phyloP scores from a whole-genome alignment of 305 asterid species.

The Solanum aculeatissimum region DNA sequence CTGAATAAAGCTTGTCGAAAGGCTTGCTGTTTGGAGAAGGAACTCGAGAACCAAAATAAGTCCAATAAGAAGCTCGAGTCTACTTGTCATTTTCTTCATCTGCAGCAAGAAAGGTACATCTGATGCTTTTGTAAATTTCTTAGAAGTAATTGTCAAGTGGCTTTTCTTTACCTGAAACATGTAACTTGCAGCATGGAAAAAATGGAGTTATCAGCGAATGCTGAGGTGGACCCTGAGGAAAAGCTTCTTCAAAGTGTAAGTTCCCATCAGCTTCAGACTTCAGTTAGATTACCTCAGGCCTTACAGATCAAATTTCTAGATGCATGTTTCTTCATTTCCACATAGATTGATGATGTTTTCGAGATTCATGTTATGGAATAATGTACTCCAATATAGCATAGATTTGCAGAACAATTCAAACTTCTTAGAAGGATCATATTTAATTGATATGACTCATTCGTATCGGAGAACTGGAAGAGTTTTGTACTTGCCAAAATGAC shows the following conservation, averaged over 20 bases:
- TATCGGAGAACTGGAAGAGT: background rate
- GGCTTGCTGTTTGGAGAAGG: conserved; percentile 19
- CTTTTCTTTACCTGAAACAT: conserved; percentile 12
- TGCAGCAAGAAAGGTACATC: conserved; percentile 35
- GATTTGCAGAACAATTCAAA: background rate
- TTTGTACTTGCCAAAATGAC: background rate
- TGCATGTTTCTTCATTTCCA: background rate
- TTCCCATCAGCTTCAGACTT: conserved; percentile 1
- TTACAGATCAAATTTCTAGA: background rate
- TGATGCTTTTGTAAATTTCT: conserved; percentile 1
- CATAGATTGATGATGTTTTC: background rate
- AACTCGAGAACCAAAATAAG: conserved; percentile 15
- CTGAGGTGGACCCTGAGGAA: conserved; percentile 15
- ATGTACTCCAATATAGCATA: background rate
- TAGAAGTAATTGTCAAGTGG: background rate
- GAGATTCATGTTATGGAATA: background rate
- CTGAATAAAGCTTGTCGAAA: conserved; percentile 17
- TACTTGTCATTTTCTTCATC: conserved; percentile 23
- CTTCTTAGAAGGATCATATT: background rate
- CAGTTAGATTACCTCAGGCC: background rate
- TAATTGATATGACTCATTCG: background rate
- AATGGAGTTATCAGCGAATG: conserved; percentile 19
- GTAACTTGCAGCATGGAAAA: conserved; percentile 30
- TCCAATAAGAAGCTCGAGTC: conserved; percentile 17
- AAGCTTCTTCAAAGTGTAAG: conserved; percentile 53